Conservation (phyloP, 805 yeast genomes). For the Candida ortonii region DNA sequence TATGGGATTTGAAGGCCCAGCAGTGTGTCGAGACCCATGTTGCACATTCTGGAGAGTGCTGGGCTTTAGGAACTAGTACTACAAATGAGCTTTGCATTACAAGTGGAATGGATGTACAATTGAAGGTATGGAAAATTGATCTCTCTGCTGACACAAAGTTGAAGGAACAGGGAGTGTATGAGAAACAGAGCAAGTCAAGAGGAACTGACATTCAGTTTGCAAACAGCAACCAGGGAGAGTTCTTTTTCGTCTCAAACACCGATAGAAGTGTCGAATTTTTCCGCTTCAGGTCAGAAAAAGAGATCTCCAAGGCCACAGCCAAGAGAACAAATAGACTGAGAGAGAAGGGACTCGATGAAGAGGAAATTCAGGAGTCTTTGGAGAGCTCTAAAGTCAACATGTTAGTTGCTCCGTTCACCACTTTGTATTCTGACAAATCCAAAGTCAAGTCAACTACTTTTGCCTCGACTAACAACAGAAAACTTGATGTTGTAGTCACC, state of each 20-base stretch:
- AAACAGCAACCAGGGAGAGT: slow-evolving; percentile 37
- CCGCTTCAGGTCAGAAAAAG: slow-evolving; percentile 72
- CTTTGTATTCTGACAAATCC: slow-evolving; percentile 55
- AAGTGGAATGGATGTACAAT: slow-evolving; percentile 75
- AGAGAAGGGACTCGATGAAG: slow-evolving; percentile 65
- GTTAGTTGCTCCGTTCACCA: slow-evolving; percentile 65
- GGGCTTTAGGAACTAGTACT: slow-evolving; percentile 62
- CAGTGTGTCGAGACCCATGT: slow-evolving; percentile 93
- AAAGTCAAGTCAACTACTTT: slow-evolving; percentile 69
- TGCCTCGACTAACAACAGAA: slow-evolving; percentile 48
- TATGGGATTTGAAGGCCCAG: slow-evolving; percentile 89
- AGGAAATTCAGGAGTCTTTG: slow-evolving; percentile 53
- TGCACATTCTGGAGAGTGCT: slow-evolving; percentile 91
- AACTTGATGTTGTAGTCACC: slow-evolving; percentile 59
- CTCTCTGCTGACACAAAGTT: slow-evolving; percentile 51
- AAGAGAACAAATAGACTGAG: slow-evolving; percentile 74
- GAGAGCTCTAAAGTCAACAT: slow-evolving; percentile 50
- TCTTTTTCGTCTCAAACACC: slow-evolving; percentile 70
- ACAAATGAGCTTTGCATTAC: slow-evolving; percentile 51
- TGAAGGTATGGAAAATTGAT: slow-evolving; percentile 80
- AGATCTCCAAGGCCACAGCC: slow-evolving; percentile 70
- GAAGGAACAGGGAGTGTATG: slow-evolving; percentile 60
- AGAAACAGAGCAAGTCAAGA: slow-evolving; percentile 73
- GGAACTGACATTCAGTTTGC: slow-evolving; percentile 59
- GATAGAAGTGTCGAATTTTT: slow-evolving; percentile 81